Percentiles rank a stretch among this genome's conserved stretches.
Conservation (phyloP, 2,329 filamentous ascomycete species). For the Huntiella savannae region DNA sequence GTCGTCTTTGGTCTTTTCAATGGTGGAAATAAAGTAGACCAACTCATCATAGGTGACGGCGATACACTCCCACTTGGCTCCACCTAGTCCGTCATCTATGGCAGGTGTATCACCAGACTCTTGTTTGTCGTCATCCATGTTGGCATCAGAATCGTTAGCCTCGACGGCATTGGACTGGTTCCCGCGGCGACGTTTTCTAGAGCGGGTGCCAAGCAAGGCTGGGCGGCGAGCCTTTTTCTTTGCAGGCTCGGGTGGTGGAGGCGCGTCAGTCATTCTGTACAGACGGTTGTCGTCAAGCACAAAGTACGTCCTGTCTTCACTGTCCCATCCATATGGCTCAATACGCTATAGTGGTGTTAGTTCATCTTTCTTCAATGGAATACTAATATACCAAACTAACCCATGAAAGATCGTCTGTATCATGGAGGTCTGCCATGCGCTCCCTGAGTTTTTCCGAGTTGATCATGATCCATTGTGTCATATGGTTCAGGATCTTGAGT, state of each 20-base stretch:
- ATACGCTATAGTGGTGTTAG: constrained; percentile 33
- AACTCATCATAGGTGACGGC: constrained; percentile 69
- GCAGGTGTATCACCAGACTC: constrained; percentile 15
- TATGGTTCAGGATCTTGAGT: constrained; percentile 63
- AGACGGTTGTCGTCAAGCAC: constrained; percentile 86
- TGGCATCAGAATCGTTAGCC: constrained; percentile 20
- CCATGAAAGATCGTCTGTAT: constrained; percentile 67
- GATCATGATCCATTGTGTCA: constrained; percentile 76
- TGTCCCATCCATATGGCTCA: constrained; percentile 75
- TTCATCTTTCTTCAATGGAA: too few relatives aligned
- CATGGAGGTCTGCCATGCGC: constrained; percentile 65
- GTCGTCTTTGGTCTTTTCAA: constrained; percentile 58
- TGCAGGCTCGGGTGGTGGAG: constrained; percentile 39
- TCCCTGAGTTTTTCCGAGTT: constrained; percentile 76
- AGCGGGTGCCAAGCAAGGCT: constrained; percentile 34
- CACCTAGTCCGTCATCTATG: constrained; percentile 48
- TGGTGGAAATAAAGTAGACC: constrained; percentile 45
- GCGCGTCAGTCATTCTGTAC: constrained; percentile 69
- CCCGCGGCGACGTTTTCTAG: constrained; percentile 46
- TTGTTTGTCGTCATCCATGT: constrained; percentile 6
- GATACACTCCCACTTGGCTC: constrained; percentile 77
- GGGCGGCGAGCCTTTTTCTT: constrained; percentile 19
- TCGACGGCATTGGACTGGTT: constrained; percentile 6
- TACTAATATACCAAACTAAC: constrained; percentile 28
- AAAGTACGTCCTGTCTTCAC: constrained; percentile 69